Evolutionary conservation across 768 basidiomycete species (phyloP).

Genomic region (Pisolithus orientalis): DNA sequence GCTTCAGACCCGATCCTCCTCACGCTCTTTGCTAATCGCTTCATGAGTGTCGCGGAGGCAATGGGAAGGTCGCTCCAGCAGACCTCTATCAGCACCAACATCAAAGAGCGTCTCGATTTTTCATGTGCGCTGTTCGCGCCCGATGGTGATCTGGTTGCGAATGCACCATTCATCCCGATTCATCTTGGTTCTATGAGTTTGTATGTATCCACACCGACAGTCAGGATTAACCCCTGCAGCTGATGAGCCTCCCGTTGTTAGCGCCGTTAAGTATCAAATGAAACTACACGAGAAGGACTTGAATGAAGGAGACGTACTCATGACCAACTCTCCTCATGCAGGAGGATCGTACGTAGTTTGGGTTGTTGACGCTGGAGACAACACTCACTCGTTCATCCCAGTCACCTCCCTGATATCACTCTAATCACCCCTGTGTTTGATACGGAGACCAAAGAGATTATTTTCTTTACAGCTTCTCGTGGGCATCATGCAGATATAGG

Average conservation of each 20-base stretch:
- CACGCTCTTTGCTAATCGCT: slow-evolving; percentile 90
- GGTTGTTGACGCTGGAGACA: slow-evolving; percentile 1
- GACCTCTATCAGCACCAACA: slow-evolving; percentile 88
- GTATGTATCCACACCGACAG: slow-evolving; percentile 37
- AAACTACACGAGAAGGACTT: slow-evolving; percentile 61
- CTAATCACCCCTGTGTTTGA: slow-evolving; percentile 90
- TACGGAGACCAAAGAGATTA: slow-evolving; percentile 57
- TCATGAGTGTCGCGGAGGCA: slow-evolving; percentile 96
- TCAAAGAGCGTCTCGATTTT: slow-evolving; percentile 93
- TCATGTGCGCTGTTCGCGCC: slow-evolving; percentile 93
- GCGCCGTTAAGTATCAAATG: slow-evolving; percentile 90
- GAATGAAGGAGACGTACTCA: slow-evolving; percentile 87
- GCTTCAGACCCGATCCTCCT: slow-evolving; percentile 81
- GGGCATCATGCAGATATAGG: slow-evolving; percentile 95
- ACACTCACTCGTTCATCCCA: slow-evolving; percentile 10
- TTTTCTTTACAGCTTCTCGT: slow-evolving; percentile 90
- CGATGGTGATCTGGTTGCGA: slow-evolving; percentile 92
- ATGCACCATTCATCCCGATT: slow-evolving; percentile 88
- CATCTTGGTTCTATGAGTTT: slow-evolving; percentile 89
- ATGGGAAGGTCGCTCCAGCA: slow-evolving; percentile 91
- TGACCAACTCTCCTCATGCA: slow-evolving; percentile 87
- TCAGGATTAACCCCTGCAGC: neutral
- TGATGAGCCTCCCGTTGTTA: slow-evolving; percentile 14
- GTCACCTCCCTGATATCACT: slow-evolving; percentile 84
- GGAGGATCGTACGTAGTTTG: slow-evolving; percentile 70